Evolutionary conservation across 2,329 filamentous ascomycete species (phyloP).

Genomic region (Taxawa tesnikishii): DNA sequence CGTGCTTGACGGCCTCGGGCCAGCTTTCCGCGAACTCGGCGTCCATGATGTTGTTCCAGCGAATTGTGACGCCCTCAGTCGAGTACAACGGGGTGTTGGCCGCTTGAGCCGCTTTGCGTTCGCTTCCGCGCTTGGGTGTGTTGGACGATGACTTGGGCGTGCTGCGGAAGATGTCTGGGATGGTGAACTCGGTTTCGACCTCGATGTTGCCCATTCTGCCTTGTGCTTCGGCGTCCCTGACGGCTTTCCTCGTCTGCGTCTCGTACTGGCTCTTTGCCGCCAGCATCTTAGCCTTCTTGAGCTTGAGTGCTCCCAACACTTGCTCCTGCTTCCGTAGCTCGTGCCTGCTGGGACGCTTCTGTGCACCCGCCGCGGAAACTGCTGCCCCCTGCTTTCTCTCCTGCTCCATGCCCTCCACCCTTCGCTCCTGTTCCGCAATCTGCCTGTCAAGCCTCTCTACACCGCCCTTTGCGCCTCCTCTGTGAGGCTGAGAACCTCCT

Average conservation of each 20-base stretch:
- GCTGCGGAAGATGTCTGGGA: not conserved
- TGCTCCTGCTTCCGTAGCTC: too few relatives aligned
- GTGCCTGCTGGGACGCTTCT: not conserved
- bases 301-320: not conserved
- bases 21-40: constrained; percentile 22
- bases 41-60: constrained; percentile 24
- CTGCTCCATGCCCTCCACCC: not conserved
- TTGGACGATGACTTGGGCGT: not conserved
- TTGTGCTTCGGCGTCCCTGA: too few relatives aligned
- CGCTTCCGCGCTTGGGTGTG: not conserved
- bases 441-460: constrained; percentile 3
- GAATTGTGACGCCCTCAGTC: constrained; percentile 16
- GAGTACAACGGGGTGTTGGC: constrained; percentile 11
- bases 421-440: constrained; percentile 1
- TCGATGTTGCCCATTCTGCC: constrained; percentile 1
- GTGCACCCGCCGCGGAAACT: not conserved
- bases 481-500: too few relatives aligned
- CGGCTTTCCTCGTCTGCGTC: too few relatives aligned
- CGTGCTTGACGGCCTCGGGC: constrained; percentile 19
- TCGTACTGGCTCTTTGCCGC: too few relatives aligned
- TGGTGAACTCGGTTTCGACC: constrained; percentile 1
- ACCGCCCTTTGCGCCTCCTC: constrained; percentile 10
- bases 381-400: not conserved
- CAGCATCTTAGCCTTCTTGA: not conserved
- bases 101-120: not conserved